phyloP scores from a whole-genome alignment of 306 rosid species.

The Ormosia semicastrata region DNA sequence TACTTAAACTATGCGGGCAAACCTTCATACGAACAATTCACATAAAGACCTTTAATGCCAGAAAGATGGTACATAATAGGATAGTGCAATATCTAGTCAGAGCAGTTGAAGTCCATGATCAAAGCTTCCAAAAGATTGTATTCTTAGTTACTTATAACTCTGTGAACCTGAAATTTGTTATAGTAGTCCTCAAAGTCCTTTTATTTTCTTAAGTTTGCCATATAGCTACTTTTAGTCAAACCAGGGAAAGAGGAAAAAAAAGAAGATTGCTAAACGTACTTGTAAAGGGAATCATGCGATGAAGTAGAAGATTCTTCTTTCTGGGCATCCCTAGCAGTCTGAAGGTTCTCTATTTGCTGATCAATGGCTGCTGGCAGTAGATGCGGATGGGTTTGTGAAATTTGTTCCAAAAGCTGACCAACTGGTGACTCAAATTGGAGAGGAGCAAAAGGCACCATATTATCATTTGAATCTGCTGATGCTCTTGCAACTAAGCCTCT shows the following conservation, averaged over 20 bases:
- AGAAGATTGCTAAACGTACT: conserved; percentile 46
- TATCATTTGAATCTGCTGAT: conserved; percentile 60
- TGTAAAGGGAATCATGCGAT: conserved; percentile 59
- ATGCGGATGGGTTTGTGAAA: conserved; percentile 87
- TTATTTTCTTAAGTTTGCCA: background rate
- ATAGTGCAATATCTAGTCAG: background rate
- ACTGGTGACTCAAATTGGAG: conserved; percentile 76
- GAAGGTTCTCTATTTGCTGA: conserved; percentile 93
- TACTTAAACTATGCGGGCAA: background rate
- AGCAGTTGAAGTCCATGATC: background rate
- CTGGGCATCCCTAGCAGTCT: conserved; percentile 53
- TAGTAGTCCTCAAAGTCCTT: background rate
- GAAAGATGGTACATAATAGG: background rate
- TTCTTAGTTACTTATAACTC: background rate
- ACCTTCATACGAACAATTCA: background rate
- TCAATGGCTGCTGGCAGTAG: conserved; percentile 78
- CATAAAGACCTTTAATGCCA: background rate
- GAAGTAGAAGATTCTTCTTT: conserved; percentile 43
- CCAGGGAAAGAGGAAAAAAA: background rate
- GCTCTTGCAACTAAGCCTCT: conserved; percentile 69
- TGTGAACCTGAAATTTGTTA: background rate
- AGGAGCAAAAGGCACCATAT: conserved; percentile 66
- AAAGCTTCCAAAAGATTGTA: conserved; percentile 4
- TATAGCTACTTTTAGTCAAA: conserved; percentile 3
- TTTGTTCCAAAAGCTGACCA: conserved; percentile 89